Evolutionary conservation across 2,329 filamentous ascomycete species (phyloP).

Genomic region (Diaporthe sp.): DNA sequence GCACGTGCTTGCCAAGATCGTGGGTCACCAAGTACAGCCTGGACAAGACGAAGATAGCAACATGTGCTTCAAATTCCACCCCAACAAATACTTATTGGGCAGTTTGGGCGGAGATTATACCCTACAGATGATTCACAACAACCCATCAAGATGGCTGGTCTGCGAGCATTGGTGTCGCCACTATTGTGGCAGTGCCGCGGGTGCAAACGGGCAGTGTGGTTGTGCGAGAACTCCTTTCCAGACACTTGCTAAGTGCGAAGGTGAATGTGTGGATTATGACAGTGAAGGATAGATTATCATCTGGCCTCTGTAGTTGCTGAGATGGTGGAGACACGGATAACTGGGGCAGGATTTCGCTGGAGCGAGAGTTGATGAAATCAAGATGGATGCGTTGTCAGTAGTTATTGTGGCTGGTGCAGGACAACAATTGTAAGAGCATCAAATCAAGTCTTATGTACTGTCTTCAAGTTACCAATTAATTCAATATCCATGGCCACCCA

Average conservation of each 20-base stretch:
- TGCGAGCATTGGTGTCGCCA: background rate
- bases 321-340: background rate
- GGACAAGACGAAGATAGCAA: background rate
- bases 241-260: background rate
- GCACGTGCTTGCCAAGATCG: background rate
- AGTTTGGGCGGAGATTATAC: background rate
- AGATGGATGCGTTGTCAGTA: background rate
- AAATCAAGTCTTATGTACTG: background rate
- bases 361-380: background rate
- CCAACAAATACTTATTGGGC: background rate
- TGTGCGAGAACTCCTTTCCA: background rate
- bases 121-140: background rate
- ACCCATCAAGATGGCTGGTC: background rate
- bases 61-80: background rate
- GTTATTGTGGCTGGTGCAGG: background rate
- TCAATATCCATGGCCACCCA: background rate
- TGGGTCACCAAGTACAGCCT: background rate
- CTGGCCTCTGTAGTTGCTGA: background rate
- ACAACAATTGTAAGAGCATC: background rate
- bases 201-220: fast-evolving
- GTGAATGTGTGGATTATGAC: background rate
- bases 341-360: no score
- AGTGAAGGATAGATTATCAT: no score
- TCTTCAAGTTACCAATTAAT: background rate
- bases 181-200: background rate